Base-by-base conservation (phyloP, 1,139 yeast genomes). In the Kodamaea fungicola region DNA sequence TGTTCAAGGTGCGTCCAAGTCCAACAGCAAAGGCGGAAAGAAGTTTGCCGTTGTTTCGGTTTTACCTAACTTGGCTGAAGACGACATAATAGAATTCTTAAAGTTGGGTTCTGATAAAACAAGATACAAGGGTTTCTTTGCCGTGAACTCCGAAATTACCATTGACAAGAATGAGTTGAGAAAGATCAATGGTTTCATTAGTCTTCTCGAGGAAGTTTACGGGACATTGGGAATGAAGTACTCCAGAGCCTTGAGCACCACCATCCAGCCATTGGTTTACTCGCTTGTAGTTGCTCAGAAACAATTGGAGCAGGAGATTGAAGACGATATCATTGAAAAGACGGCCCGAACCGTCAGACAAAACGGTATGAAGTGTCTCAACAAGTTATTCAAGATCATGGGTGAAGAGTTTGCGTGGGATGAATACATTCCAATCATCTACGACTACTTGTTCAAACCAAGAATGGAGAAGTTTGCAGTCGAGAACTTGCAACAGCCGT, bases 401-500 rank as follows among this genome's bases (percentile, higher is more conserved):
- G 80, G 74, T 8, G 67, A 69, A 3, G 47, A 55, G 25, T 69
- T 68, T 39, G 60, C 71, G 32, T 89, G 97, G 96, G 58, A 59
- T 8, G 53, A 58, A 1, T 76, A 76, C 49, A 71, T 78, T 34
- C 67, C 68, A 4, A 50, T 64, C 2, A 72, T 92, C 8, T 83
- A 76, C 51, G 55, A 62, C 3, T 54, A 65, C 30, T 65, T 89
- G 27, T 64, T 92, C n/a, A 51, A 55, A 16, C 90, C 95, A 8
- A 76, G 94, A 51, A 66, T 92, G 50, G 63, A 49, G 1, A 67
- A 73, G 19, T 89, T 90, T 57, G 83, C 84, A 2, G 71, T 64
- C 30, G 96, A 86, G 50, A 90, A 90, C 54, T 66, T 85, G 32
- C 95, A 88, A 52, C 89, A 83, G 51, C 83, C 90, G 1, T 88